Evolutionary conservation across 768 basidiomycete genomes (phyloP), one percentile per base, ranked within the genome.

Genomic region (Saitozyma podzolica): DNA sequence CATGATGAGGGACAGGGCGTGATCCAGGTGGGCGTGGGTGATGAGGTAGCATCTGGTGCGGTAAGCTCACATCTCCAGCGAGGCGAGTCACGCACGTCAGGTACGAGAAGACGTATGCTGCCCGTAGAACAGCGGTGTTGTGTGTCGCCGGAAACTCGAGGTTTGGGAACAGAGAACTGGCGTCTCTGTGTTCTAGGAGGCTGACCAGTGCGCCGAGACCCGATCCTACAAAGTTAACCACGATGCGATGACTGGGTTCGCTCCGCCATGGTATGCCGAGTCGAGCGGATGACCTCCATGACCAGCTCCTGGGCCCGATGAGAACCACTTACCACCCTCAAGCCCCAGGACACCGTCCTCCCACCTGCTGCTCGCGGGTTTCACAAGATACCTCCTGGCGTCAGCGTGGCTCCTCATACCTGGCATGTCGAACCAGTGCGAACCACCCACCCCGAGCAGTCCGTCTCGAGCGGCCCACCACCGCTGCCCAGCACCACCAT

Each of bases 11-110:
- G 91, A 87, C 63, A 84, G 86, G 69, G 91, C 84, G 77, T 98
- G 94, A 80, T 98, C 94, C 37, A 97, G 80, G 78, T 98, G 94
- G 0, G 90, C 88, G 74, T 95, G 93, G 6, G 90, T 89, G 68
- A 96, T 82, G 63, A 94, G 83, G 73, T 89, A 95, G 67, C 87
- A 90, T 64, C 91, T 93, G 73, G 19, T 20, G 41, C 14, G 3
- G 40, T 47, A 39, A 58, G 59, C 41, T 55, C 16, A 20, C 29
- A 39, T 50, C 20, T 64, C 49, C 19, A 61, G n/a, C 17, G 37
- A 53, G 41, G 42, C 17, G 9, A 47, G 29, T 20, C 20, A 73
- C 75, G 69, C 47, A 80, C 77, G 74, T 55, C 11, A 80, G 65
- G 29, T 64, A 69, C 3, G 75, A 72, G 48, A 78, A 80, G 7